These are phyloP conservation scores for Claviceps arundinis DNA, from an alignment of 2,329 filamentous ascomycete genomes.

Conservation along the genomic window DNA sequence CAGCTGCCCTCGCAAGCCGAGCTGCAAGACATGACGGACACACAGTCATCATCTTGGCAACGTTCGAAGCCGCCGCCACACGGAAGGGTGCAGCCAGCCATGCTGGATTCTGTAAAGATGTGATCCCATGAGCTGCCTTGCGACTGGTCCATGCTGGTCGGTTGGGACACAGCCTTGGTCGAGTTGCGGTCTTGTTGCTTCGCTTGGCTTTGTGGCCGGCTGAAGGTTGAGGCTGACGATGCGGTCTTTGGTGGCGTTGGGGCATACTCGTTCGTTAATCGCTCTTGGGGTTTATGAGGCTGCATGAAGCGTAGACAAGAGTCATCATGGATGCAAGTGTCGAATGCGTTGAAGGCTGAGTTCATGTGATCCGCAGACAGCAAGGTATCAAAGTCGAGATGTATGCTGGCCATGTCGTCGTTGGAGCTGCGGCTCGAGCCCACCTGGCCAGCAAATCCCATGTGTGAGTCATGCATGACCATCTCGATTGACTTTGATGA, in stretches of 20 bases:
- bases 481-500: neutral
- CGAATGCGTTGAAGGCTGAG: constrained; percentile 14
- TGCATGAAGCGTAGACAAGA: constrained; percentile 16
- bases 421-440: constrained; percentile 12
- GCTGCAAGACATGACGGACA: constrained; percentile 19
- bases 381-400: constrained; percentile 15
- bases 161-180: neutral
- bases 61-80: neutral
- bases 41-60: constrained; percentile 16
- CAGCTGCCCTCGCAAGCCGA: constrained; percentile 23
- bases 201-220: neutral
- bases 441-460: constrained; percentile 12
- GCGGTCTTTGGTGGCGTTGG: constrained; percentile 3
- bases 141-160: constrained; percentile 3
- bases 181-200: neutral
- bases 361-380: constrained; percentile 13
- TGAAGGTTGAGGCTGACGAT: neutral
- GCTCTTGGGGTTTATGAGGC: constrained; percentile 7
- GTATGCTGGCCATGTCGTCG: constrained; percentile 15
- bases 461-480: constrained; percentile 13
- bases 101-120: constrained; percentile 7
- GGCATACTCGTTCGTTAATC: constrained; percentile 4
- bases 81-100: constrained; percentile 3
- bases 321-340: constrained; percentile 18
- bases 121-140: constrained; percentile 9